Conservation (phyloP, 495 filamentous ascomycete genomes). For the Aspergillus ellipticus region DNA sequence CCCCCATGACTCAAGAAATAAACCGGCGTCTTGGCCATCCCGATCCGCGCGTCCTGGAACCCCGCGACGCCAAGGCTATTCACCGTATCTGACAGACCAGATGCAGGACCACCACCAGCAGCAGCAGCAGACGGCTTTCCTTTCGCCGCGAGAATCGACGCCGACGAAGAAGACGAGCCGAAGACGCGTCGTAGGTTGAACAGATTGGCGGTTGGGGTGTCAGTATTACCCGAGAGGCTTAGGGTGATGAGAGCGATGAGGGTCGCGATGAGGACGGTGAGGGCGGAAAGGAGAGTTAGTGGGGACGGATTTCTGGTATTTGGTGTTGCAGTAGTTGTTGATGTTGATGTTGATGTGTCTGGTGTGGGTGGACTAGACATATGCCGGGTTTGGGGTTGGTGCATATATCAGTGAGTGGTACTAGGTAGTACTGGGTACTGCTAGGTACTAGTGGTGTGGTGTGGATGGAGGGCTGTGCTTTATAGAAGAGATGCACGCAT, state of each 20-base stretch:
- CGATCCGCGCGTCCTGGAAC: neutral
- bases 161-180: too few species aligned
- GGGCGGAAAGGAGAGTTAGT: constrained; percentile 2
- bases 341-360: neutral
- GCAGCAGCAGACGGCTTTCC: neutral
- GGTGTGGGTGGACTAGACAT: constrained; percentile 5
- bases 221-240: neutral
- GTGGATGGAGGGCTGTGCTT: too few species aligned
- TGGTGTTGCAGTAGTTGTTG: too few species aligned
- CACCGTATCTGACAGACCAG: neutral
- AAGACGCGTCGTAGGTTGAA: constrained; percentile 24
- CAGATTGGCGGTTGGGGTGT: constrained; percentile 32
- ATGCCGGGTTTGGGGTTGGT: too few species aligned
- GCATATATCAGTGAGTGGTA: too few species aligned
- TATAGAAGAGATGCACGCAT: neutral
- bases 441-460: too few species aligned
- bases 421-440: too few species aligned
- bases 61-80: neutral
- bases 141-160: too few species aligned
- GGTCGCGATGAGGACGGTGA: constrained; percentile 9
- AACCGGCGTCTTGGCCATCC: constrained; percentile 50
- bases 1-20: constrained; percentile 81
- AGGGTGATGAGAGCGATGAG: constrained; percentile 5
- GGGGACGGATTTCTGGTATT: constrained; percentile 1
- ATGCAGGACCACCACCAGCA: constrained; percentile 5